Conservation (phyloP, 139 green algal species). For the Micractinium conductrix region DNA sequence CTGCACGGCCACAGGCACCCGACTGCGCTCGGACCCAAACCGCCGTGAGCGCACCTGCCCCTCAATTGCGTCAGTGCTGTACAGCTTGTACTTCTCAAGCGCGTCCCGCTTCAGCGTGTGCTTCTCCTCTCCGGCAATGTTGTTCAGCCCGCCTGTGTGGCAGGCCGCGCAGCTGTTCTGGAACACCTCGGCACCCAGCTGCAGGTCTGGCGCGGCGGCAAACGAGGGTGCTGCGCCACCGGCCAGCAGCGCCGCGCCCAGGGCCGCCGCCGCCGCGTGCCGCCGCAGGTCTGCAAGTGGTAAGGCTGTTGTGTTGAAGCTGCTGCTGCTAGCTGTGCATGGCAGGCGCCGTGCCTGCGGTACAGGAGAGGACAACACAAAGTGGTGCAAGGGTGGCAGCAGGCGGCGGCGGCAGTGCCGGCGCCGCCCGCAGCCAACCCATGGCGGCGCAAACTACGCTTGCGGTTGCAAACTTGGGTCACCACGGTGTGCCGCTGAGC, state of each 20-base stretch:
- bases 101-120: slow-evolving; percentile 14
- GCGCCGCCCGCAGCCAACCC: too few relatives aligned
- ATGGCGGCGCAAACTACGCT: not conserved
- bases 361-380: too few relatives aligned
- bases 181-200: not conserved
- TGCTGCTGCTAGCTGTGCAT: too few relatives aligned
- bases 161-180: not conserved
- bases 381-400: too few relatives aligned
- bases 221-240: not conserved
- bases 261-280: not conserved
- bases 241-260: not conserved
- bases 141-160: slow-evolving; percentile 6
- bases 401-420: too few relatives aligned
- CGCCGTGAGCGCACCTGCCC: not conserved
- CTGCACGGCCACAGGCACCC: too few relatives aligned
- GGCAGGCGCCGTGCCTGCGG: too few relatives aligned
- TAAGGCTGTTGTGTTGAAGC: too few relatives aligned
- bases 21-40: too few relatives aligned
- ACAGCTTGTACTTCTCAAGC: not conserved
- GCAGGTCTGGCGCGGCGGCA: not conserved
- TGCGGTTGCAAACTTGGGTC: too few relatives aligned
- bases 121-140: slow-evolving; percentile 16
- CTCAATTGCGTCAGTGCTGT: not conserved
- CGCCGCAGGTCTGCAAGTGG: too few relatives aligned
- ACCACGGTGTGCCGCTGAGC: too few relatives aligned